Evolutionary conservation across 23 red algal species (phyloP).

Genomic region (Cyanidiococcus yangmingshanensis): DNA sequence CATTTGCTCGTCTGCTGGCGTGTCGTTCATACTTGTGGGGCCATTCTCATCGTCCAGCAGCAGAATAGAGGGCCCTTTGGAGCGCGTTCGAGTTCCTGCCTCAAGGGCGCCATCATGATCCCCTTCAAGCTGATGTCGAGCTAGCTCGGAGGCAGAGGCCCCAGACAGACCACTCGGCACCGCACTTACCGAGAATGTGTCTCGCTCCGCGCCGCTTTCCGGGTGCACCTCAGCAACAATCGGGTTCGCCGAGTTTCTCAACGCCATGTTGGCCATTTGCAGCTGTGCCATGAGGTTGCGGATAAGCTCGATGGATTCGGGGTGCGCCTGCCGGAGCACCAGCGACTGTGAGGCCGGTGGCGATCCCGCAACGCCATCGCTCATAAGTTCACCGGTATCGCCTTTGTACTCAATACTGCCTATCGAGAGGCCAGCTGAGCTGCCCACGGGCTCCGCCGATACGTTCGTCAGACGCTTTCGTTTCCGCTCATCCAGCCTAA

Average conservation of each 20-base stretch:
- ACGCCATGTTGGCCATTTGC: not conserved
- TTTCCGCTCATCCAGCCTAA: conserved; percentile 49
- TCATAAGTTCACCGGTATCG: not conserved
- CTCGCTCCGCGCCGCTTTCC: not conserved
- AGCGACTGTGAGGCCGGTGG: not conserved
- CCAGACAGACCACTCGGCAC: not conserved
- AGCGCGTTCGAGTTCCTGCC: not conserved
- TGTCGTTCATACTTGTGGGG: not conserved
- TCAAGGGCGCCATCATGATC: not conserved
- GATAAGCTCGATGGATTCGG: not conserved
- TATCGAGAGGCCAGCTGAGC: not conserved
- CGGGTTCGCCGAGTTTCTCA: not conserved
- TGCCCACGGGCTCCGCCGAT: not conserved
- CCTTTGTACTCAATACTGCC: conserved; percentile 5
- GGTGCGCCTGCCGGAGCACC: not conserved
- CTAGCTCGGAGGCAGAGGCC: not conserved
- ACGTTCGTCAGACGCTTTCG: conserved; percentile 46
- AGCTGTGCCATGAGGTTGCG: not conserved
- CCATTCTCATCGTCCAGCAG: conserved; percentile 4
- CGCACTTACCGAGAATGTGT: not conserved
- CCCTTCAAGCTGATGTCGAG: not conserved
- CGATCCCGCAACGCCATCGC: not conserved
- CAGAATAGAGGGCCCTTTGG: not conserved
- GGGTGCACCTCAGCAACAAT: not conserved
- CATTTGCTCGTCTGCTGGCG: not conserved